A percentile compares a stretch with the other conserved stretches of the same genome.
phyloP scores from a whole-genome alignment of 2,329 filamentous ascomycete species.

The Alternaria triticina region DNA sequence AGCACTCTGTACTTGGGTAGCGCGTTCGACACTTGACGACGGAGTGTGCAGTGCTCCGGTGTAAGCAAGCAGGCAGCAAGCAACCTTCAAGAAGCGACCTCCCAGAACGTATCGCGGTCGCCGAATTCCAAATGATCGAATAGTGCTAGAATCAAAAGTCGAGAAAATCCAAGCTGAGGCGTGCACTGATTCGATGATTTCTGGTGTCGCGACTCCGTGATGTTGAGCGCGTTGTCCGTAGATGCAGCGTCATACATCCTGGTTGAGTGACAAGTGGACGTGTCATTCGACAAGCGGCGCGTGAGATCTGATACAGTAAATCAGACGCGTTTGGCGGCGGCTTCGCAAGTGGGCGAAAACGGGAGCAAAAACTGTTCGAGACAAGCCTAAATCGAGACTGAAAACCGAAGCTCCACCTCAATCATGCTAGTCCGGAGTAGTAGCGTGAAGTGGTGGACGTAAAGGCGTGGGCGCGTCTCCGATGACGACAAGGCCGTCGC shows the following conservation, averaged over 20 bases:
- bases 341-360: conserved; percentile 5
- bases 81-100: not conserved
- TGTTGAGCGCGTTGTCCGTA: conserved; percentile 14
- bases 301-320: conserved; percentile 18
- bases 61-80: conserved; percentile 1
- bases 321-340: conserved; percentile 8
- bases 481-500: conserved; percentile 8
- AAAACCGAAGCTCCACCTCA: conserved; percentile 19
- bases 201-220: conserved; percentile 5
- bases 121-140: not conserved
- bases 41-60: conserved; percentile 7
- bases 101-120: not conserved
- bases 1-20: conserved; percentile 8
- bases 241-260: conserved; percentile 30
- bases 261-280: conserved; percentile 12
- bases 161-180: not conserved
- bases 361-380: conserved; percentile 2
- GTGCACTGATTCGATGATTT: not conserved
- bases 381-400: conserved; percentile 12
- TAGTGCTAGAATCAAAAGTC: not conserved
- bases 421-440: conserved; percentile 18
- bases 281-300: conserved; percentile 14
- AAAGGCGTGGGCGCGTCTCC: not conserved
- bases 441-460: conserved; percentile 8
- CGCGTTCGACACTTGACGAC: conserved; percentile 6